These are phyloP conservation scores for Lyophyllum decastes DNA, from an alignment of 768 basidiomycete genomes.

Conservation along the genomic window DNA sequence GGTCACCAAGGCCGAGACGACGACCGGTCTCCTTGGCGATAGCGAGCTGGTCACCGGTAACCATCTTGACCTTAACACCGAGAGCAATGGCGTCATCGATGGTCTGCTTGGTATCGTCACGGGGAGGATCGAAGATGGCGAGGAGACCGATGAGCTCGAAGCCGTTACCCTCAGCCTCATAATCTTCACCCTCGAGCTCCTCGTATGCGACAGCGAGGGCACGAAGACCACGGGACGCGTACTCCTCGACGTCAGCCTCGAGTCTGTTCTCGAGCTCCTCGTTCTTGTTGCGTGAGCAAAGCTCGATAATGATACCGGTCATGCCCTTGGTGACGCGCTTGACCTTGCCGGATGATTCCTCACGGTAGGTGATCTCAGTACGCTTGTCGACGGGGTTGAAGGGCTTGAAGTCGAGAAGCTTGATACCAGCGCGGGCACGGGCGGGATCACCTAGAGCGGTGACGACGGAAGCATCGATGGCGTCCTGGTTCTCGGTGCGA, in stretches of 20 bases:
- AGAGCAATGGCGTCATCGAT: conserved; percentile 96
- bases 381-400: conserved; percentile 99
- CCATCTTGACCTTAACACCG: conserved; percentile 99
- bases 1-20: conserved; percentile 96
- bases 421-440: conserved; percentile 89
- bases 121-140: conserved; percentile 97
- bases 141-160: conserved; percentile 98
- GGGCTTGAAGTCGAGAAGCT: conserved; percentile 97
- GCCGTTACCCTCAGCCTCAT: conserved; percentile 89
- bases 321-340: conserved; percentile 99
- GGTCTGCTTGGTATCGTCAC: conserved; percentile 98
- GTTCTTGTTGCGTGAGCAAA: conserved; percentile 97
- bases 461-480: conserved; percentile 90
- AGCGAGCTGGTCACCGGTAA: conserved; percentile 99
- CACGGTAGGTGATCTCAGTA: conserved; percentile 97
- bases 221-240: conserved; percentile 93
- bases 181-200: conserved; percentile 83
- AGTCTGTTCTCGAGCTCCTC: conserved; percentile 88
- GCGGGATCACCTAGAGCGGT: conserved; percentile 69
- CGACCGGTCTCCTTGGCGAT: conserved; percentile 99
- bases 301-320: conserved; percentile 98
- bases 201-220: conserved; percentile 96
- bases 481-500: conserved; percentile 98
- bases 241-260: conserved; percentile 95
- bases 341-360: conserved; percentile 91